Conservation (phyloP, 2,329 filamentous ascomycete species). For the Colletotrichum zoysiae region DNA sequence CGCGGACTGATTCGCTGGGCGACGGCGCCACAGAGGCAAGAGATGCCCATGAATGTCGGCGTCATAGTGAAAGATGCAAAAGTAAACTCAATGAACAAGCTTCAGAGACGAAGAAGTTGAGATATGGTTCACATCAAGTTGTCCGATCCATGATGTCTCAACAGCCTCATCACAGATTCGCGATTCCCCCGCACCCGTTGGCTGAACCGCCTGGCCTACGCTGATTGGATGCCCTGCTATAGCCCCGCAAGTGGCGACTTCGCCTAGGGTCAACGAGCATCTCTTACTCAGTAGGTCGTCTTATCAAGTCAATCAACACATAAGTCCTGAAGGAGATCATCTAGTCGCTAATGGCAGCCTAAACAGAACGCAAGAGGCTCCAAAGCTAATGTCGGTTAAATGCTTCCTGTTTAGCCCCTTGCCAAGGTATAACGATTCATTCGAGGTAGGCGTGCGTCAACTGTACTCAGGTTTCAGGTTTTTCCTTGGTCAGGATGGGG, state of each 20-base stretch:
- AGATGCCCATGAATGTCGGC: slow-evolving; percentile 27
- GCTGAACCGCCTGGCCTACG: background rate
- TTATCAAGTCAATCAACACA: background rate
- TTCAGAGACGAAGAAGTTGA: background rate
- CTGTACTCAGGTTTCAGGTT: background rate
- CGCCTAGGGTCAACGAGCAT: slow-evolving; percentile 8
- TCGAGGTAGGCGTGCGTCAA: background rate
- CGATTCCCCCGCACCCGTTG: slow-evolving; percentile 1
- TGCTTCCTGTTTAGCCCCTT: background rate
- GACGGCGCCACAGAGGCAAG: slow-evolving; percentile 48
- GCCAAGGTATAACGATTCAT: background rate
- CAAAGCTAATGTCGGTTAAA: too few relatives aligned
- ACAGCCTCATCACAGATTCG: background rate
- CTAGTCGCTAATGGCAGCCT: background rate
- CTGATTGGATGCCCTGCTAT: slow-evolving; percentile 5
- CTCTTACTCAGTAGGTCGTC: background rate
- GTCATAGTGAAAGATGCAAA: background rate
- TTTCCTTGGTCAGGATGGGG: too few relatives aligned
- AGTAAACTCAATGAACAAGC: background rate
- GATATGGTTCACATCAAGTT: background rate
- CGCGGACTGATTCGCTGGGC: slow-evolving; percentile 43
- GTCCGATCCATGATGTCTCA: background rate
- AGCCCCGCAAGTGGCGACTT: background rate
- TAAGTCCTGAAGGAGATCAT: background rate
- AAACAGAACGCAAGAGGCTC: background rate